phyloP scores from a whole-genome alignment of 306 rosid species.

The Bauhinia variegata region DNA sequence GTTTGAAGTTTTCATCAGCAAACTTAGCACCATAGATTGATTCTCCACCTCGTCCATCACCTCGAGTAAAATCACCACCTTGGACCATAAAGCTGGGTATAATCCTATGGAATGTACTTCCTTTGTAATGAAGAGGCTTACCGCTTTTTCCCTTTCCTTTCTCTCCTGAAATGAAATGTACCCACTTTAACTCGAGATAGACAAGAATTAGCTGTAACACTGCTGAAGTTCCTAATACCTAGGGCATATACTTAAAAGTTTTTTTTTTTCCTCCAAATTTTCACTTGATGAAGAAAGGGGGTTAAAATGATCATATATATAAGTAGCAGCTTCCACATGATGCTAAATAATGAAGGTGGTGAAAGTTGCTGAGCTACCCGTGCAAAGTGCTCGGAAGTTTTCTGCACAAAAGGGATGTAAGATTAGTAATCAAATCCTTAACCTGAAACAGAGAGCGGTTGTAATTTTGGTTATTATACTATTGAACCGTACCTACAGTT shows the following conservation, averaged over 20 bases:
- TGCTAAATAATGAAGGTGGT: slow-evolving; percentile 29
- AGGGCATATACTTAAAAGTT: slow-evolving; percentile 10
- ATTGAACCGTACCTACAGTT: slow-evolving; percentile 62
- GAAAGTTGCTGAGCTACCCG: slow-evolving; percentile 69
- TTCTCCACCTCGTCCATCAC: slow-evolving; percentile 91
- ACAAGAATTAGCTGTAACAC: slow-evolving; percentile 2
- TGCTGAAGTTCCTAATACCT: slow-evolving; percentile 28
- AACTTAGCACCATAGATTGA: slow-evolving; percentile 74
- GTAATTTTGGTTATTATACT: neutral
- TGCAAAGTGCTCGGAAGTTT: slow-evolving; percentile 88
- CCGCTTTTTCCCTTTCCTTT: slow-evolving; percentile 68
- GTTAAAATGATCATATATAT: neutral
- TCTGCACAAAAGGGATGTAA: slow-evolving; percentile 55
- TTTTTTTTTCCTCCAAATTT: slow-evolving; percentile 24
- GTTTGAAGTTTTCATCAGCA: slow-evolving; percentile 81
- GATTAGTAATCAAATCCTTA: slow-evolving; percentile 29
- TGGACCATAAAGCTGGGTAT: slow-evolving; percentile 87
- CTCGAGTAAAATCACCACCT: slow-evolving; percentile 85
- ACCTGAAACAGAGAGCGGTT: neutral
- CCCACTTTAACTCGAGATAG: slow-evolving; percentile 17
- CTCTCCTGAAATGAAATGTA: slow-evolving; percentile 65
- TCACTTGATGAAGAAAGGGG: slow-evolving; percentile 15
- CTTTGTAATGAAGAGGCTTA: slow-evolving; percentile 73
- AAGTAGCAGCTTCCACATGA: neutral
- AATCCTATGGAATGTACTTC: slow-evolving; percentile 81